A percentile compares a stretch with the other conserved stretches of the same genome.
These are phyloP conservation scores for Sutorius australiensis DNA, from an alignment of 768 basidiomycete species.

Conservation along the genomic window DNA sequence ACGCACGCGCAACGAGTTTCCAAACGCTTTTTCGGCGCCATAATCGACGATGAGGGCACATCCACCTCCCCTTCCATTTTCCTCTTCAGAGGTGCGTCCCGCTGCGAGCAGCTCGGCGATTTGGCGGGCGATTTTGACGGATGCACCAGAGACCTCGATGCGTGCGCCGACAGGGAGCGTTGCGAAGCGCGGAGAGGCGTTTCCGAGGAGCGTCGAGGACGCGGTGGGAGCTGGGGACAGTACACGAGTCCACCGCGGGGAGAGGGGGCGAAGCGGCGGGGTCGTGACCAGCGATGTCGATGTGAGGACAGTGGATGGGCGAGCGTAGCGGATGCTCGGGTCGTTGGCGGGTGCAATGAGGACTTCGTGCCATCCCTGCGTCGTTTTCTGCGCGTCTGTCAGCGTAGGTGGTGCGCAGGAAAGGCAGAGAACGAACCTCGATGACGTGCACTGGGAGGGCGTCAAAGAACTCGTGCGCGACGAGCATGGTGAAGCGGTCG, in stretches of 20 bases:
- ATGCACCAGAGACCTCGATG: slow-evolving; percentile 76
- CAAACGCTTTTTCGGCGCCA: slow-evolving; percentile 66
- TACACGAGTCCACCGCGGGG: slow-evolving; percentile 55
- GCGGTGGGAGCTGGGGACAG: slow-evolving; percentile 58
- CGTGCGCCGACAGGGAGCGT: slow-evolving; percentile 63
- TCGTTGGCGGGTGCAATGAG: slow-evolving; percentile 54
- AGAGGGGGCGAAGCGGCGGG: slow-evolving; percentile 9
- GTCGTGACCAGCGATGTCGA: not conserved
- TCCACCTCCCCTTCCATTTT: slow-evolving; percentile 44
- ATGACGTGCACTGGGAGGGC: slow-evolving; percentile 89
- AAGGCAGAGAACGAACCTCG: slow-evolving; percentile 49
- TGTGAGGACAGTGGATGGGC: slow-evolving; percentile 13
- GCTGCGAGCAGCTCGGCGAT: slow-evolving; percentile 59
- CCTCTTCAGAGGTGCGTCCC: not conserved
- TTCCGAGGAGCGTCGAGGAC: slow-evolving; percentile 51
- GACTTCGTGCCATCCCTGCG: slow-evolving; percentile 83
- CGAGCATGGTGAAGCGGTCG: slow-evolving; percentile 69
- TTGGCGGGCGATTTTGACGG: slow-evolving; percentile 63
- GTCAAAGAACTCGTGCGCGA: slow-evolving; percentile 98
- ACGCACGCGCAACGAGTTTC: slow-evolving; percentile 78
- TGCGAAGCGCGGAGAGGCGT: slow-evolving; percentile 67
- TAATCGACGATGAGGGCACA: slow-evolving; percentile 88
- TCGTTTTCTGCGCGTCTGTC: slow-evolving; percentile 54
- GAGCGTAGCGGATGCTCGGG: slow-evolving; percentile 30
- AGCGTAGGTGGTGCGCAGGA: not conserved